Evolutionary conservation across 2,329 filamentous ascomycete genomes (phyloP).

Genomic region (Colletotrichum limetticola): DNA sequence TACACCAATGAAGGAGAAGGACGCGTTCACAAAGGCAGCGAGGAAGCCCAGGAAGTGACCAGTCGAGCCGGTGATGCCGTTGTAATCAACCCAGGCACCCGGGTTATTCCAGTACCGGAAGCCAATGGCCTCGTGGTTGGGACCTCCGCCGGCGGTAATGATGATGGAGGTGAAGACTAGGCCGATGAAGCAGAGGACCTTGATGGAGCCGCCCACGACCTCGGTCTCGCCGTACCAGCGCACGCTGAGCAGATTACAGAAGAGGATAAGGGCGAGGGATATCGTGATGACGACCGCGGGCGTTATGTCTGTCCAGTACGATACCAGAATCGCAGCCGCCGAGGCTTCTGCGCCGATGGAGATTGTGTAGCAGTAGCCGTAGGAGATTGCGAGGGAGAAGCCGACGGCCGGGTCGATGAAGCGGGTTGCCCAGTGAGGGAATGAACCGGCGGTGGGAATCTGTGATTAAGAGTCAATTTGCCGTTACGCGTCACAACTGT

Average conservation of each 20-base stretch:
- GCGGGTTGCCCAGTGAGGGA: slow-evolving; percentile 40
- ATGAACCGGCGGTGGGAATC: slow-evolving; percentile 37
- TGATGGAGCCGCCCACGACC: slow-evolving; percentile 54
- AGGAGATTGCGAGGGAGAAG: slow-evolving; percentile 59
- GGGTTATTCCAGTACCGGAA: slow-evolving; percentile 57
- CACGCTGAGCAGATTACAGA: slow-evolving; percentile 53
- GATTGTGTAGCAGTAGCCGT: slow-evolving; percentile 56
- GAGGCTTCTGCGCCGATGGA: slow-evolving; percentile 56
- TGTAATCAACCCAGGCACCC: slow-evolving; percentile 59
- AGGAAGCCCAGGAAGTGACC: slow-evolving; percentile 67
- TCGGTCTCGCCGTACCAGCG: slow-evolving; percentile 57
- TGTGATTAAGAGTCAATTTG: not conserved
- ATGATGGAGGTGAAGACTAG: slow-evolving; percentile 56
- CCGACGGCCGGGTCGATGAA: slow-evolving; percentile 55
- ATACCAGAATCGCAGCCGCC: slow-evolving; percentile 52
- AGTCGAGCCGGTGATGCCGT: slow-evolving; percentile 59
- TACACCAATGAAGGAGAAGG: slow-evolving; percentile 35
- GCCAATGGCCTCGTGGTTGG: slow-evolving; percentile 52
- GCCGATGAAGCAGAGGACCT: slow-evolving; percentile 63
- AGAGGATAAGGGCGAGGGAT: slow-evolving; percentile 51
- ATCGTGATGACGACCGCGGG: slow-evolving; percentile 56
- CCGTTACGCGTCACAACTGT: slow-evolving; percentile 18
- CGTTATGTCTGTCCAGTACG: slow-evolving; percentile 55
- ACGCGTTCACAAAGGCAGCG: slow-evolving; percentile 64
- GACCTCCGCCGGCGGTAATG: slow-evolving; percentile 61